These are phyloP conservation scores for Ceratocystis lukuohia DNA, from an alignment of 2,329 filamentous ascomycete species.

Conservation along the genomic window DNA sequence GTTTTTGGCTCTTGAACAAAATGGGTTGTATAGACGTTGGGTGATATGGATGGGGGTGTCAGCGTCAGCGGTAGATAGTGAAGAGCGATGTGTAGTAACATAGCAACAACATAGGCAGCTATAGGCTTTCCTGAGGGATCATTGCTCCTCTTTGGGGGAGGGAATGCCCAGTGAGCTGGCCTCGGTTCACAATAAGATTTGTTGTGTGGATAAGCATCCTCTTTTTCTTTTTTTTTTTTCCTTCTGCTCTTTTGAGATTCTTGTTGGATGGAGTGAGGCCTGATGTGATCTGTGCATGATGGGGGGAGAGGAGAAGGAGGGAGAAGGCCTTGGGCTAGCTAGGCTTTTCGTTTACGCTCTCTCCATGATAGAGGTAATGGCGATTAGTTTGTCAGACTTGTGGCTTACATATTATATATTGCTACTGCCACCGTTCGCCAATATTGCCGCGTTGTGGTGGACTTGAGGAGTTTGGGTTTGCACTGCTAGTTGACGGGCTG, in stretches of 20 bases:
- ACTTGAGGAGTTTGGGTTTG: not conserved
- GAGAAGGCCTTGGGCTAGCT: not conserved
- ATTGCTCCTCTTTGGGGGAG: too few species aligned
- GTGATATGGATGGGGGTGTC: too few species aligned
- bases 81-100: too few species aligned
- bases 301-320: not conserved
- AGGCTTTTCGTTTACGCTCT: not conserved
- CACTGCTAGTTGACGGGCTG: not conserved
- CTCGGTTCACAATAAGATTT: not conserved
- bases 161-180: not conserved
- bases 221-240: not conserved
- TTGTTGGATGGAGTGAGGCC: not conserved
- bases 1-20: too few species aligned
- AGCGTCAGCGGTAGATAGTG: too few species aligned
- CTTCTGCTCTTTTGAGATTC: not conserved
- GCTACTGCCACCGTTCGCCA: too few species aligned
- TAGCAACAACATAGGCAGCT: too few species aligned
- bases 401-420: too few species aligned
- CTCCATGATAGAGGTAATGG: not conserved
- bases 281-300: conserved; percentile 4
- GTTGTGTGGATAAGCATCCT: not conserved
- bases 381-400: too few species aligned
- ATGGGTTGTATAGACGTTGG: too few species aligned
- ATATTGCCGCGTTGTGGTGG: too few species aligned
- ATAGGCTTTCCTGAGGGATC: too few species aligned